Base-by-base conservation (phyloP, 2,329 filamentous ascomycete genomes). In the Keithomyces neogunnii region DNA sequence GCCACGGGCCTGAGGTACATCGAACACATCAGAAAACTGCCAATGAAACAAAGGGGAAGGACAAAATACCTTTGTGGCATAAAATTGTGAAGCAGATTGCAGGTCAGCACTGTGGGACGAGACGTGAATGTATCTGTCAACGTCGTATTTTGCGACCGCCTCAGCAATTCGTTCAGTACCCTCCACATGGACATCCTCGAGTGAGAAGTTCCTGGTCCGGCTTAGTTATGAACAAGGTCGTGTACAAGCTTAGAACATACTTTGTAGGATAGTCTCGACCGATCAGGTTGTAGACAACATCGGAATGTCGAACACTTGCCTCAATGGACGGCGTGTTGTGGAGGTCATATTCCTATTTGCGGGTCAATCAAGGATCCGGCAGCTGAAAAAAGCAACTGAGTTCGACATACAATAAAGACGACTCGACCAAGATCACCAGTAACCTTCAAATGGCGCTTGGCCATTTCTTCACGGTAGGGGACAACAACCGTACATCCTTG, bases 211-310 rank as follows among this genome's bases (percentile, higher is more conserved):
- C 78, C 87, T 91, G 55, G 45, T n/a, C n/a, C 8, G 45, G 26
- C 35, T 66, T 56, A 66, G 62, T 28, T 26, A 26, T 49, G 3
- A 4, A 19, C 5, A 31, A 32, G 26, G 43, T 29, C n/a, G 28
- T 9, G n/a, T 13, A 11, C 11, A 13, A 26, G 26, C 30, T 30
- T 3, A 19, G 3, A 33, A 67, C 78, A 62, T 74, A 90, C 88
- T 99, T 99, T 62, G 93, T 99, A 57, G 92, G 88, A 69, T 97
- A 97, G 69, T 92, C 87, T 57, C 92, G 87, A 58, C 93, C 93
- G 64, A 96, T 80, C 61, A 99, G 77, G 73, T 99, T 99, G 78
- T 95, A 96, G 58, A 99, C 93, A 56, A 96, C 87, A 67, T 99
- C 93, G 42, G 92, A 97, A 71, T 99, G 93, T 63, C 93, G 82